These are phyloP conservation scores for Metahyphopichia silvanorum DNA, from an alignment of 805 yeast genomes.

Conservation along the genomic window DNA sequence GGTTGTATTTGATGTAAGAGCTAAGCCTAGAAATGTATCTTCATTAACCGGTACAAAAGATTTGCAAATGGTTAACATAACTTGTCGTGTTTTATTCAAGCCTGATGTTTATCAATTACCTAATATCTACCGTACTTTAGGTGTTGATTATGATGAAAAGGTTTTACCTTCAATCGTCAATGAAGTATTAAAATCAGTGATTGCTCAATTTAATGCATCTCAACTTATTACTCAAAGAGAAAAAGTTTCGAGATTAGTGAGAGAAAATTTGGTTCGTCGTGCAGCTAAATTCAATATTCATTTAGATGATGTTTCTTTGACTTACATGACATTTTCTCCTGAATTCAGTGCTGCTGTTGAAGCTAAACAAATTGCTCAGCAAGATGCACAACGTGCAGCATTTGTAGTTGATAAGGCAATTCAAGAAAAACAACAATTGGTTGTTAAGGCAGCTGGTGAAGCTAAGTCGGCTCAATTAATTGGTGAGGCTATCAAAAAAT, in stretches of 20 bases:
- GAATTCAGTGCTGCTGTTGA: slow-evolving; percentile 97
- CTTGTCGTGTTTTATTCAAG: slow-evolving; percentile 94
- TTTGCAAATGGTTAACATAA: slow-evolving; percentile 97
- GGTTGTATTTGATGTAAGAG: slow-evolving; percentile 88
- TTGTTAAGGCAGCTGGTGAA: slow-evolving; percentile 97
- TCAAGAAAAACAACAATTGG: slow-evolving; percentile 96
- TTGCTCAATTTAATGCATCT: slow-evolving; percentile 97
- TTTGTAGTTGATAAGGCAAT: slow-evolving; percentile 94
- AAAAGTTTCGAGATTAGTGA: slow-evolving; percentile 84
- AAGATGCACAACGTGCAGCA: slow-evolving; percentile 98
- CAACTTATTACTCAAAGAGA: slow-evolving; percentile 99
- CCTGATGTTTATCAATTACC: slow-evolving; percentile 82
- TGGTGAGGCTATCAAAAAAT: slow-evolving; percentile 98
- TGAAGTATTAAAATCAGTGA: slow-evolving; percentile 93
- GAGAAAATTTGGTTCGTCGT: slow-evolving; percentile 87
- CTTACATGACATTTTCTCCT: slow-evolving; percentile 96
- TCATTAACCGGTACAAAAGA: slow-evolving; percentile 98
- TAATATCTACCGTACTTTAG: slow-evolving; percentile 84
- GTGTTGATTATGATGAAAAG: slow-evolving; percentile 93
- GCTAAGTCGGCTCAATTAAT: slow-evolving; percentile 96
- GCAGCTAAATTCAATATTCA: slow-evolving; percentile 84
- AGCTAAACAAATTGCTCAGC: slow-evolving; percentile 98
- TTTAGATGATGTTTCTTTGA: slow-evolving; percentile 93
- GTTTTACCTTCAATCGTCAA: slow-evolving; percentile 97
- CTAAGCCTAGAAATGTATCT: slow-evolving; percentile 94